A percentile compares a stretch with the other conserved stretches of the same genome.
Conservation (phyloP, 2,329 filamentous ascomycete genomes). For the Fusarium sp. region DNA sequence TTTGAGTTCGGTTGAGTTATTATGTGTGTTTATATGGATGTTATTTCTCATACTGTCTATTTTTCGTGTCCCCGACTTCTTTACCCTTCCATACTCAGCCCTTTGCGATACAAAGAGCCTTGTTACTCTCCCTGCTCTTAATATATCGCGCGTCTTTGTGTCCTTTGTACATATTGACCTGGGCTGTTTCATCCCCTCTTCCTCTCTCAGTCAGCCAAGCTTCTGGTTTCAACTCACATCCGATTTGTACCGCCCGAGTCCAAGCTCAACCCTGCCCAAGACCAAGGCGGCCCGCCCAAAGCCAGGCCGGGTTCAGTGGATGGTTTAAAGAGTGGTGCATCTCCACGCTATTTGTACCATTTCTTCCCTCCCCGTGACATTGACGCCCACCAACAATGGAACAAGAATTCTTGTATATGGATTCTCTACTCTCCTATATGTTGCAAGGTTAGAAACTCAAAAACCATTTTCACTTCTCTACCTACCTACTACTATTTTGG, state of each 20-base stretch:
- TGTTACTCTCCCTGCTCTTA: not conserved
- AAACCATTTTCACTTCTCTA: not conserved
- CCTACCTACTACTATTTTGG: not conserved
- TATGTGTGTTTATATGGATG: not conserved
- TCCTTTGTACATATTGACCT: not conserved
- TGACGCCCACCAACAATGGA: conserved; percentile 36
- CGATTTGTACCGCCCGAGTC: not conserved
- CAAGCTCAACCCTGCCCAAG: not conserved
- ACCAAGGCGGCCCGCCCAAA: not conserved
- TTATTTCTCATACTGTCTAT: not conserved
- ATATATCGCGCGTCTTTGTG: not conserved
- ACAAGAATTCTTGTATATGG: conserved; percentile 35
- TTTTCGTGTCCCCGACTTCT: not conserved
- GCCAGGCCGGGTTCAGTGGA: not conserved
- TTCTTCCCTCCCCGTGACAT: conserved; percentile 28
- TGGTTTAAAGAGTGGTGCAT: conserved; percentile 8
- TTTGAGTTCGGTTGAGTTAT: not conserved
- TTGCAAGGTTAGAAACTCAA: conserved; percentile 41
- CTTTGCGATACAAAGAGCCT: not conserved
- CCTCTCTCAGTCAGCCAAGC: not conserved
- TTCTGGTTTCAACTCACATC: not conserved
- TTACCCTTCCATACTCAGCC: not conserved
- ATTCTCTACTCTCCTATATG: conserved; percentile 32
- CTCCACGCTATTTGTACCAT: conserved; percentile 27
- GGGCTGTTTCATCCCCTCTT: not conserved